Conservation (phyloP, 192 early-diverging fungal genomes). For the Piromyces sp. region DNA sequence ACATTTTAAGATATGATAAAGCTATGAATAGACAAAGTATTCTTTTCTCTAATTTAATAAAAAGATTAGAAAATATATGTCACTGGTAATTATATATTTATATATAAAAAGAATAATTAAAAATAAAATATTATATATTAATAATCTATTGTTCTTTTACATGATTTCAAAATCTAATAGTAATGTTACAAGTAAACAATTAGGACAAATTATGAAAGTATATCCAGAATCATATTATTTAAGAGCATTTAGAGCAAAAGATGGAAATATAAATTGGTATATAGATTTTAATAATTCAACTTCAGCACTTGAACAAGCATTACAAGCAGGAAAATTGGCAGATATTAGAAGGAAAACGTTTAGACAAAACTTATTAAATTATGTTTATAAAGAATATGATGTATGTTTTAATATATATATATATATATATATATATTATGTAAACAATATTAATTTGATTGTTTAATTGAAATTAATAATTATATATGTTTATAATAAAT, state of each 20-base stretch:
- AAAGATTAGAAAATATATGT: background rate
- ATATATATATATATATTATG: too few species aligned
- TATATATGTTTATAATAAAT: too few species aligned
- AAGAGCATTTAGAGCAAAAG: background rate
- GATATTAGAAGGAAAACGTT: background rate
- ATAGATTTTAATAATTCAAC: background rate
- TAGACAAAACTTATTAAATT: background rate
- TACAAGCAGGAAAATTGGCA: background rate
- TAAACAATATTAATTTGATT: too few species aligned
- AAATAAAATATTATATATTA: too few species aligned
- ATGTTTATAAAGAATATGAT: background rate
- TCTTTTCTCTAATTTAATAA: background rate
- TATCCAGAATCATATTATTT: background rate
- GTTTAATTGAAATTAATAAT: too few species aligned
- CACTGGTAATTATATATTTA: background rate
- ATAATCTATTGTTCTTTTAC: too few species aligned
- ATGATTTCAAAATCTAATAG: background rate
- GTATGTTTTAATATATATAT: background rate
- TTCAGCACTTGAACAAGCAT: background rate
- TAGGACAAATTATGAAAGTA: background rate
- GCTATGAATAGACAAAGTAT: background rate
- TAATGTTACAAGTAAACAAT: background rate
- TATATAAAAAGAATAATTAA: too few species aligned
- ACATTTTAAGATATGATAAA: background rate
- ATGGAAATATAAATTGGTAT: background rate